Evolutionary conservation across 768 basidiomycete species (phyloP).

Genomic region (Symmetrospora coprosmae): DNA sequence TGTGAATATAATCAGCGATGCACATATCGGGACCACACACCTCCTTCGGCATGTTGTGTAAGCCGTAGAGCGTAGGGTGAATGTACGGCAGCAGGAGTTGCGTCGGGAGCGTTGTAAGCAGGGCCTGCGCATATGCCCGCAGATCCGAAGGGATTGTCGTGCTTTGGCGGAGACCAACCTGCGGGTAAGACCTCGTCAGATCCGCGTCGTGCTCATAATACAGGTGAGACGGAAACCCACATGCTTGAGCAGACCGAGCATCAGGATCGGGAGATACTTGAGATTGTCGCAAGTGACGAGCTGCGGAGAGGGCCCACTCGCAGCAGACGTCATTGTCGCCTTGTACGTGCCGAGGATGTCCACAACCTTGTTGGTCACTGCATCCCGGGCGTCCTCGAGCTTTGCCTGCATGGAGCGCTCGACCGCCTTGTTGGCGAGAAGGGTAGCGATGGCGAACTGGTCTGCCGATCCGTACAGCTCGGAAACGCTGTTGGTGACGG

Average conservation of each 20-base stretch:
- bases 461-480: slow-evolving; percentile 84
- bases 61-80: slow-evolving; percentile 84
- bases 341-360: slow-evolving; percentile 81
- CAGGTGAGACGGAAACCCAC: slow-evolving; percentile 45
- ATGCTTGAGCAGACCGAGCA: slow-evolving; percentile 85
- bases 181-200: too few species aligned
- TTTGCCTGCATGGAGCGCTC: slow-evolving; percentile 72
- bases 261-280: slow-evolving; percentile 80
- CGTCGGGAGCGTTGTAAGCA: slow-evolving; percentile 78
- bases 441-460: slow-evolving; percentile 67
- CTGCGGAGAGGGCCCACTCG: slow-evolving; percentile 84
- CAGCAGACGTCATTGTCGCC: slow-evolving; percentile 86
- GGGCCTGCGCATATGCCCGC: slow-evolving; percentile 80
- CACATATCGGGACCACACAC: slow-evolving; percentile 39
- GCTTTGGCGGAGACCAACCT: slow-evolving; percentile 91
- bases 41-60: slow-evolving; percentile 91
- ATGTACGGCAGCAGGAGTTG: slow-evolving; percentile 85
- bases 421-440: slow-evolving; percentile 82
- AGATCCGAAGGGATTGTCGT: slow-evolving; percentile 94
- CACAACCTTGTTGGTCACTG: slow-evolving; percentile 65
- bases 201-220: not conserved
- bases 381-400: slow-evolving; percentile 75
- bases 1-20: not conserved
- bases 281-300: slow-evolving; percentile 82
- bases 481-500: slow-evolving; percentile 71